A percentile compares a stretch with the other conserved stretches of the same genome.
These are phyloP conservation scores for Yamadazyma membranifaciens DNA, from an alignment of 1,139 yeast species.

Conservation along the genomic window DNA sequence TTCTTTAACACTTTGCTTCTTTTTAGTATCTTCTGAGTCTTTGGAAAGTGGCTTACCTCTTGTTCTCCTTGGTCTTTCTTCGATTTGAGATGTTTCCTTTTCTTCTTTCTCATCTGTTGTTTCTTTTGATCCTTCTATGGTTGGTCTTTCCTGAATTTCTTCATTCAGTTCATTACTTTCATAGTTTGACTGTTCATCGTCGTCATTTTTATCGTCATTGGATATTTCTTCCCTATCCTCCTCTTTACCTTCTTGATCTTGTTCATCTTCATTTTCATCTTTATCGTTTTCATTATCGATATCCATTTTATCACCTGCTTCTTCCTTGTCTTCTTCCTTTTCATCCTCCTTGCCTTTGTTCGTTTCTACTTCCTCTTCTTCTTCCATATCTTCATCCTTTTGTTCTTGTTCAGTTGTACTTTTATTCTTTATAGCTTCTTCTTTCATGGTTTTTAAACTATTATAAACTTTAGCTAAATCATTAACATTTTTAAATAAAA, in stretches of 20 bases:
- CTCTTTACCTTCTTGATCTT: constrained; percentile 4
- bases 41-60: constrained; percentile 2
- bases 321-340: constrained; percentile 2
- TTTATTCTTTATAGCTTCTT: not conserved
- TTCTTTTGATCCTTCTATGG: not conserved
- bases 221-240: not conserved
- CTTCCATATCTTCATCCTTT: constrained; percentile 3
- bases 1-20: constrained; percentile 4
- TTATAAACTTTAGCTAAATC: constrained; percentile 19
- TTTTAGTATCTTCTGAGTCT: constrained; percentile 6
- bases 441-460: constrained; percentile 5
- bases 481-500: constrained; percentile 27
- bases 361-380: constrained; percentile 1
- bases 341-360: constrained; percentile 1
- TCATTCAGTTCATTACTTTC: not conserved
- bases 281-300: constrained; percentile 2
- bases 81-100: constrained; percentile 2
- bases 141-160: not conserved
- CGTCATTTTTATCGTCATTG: constrained; percentile 1
- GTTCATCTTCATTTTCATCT: constrained; percentile 6
- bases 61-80: constrained; percentile 4
- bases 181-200: not conserved
- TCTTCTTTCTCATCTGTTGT: constrained; percentile 3
- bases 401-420: constrained; percentile 1
- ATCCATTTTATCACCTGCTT: not conserved